These are phyloP conservation scores for Syzygium grande DNA, from an alignment of 345 rosid species.

Conservation along the genomic window DNA sequence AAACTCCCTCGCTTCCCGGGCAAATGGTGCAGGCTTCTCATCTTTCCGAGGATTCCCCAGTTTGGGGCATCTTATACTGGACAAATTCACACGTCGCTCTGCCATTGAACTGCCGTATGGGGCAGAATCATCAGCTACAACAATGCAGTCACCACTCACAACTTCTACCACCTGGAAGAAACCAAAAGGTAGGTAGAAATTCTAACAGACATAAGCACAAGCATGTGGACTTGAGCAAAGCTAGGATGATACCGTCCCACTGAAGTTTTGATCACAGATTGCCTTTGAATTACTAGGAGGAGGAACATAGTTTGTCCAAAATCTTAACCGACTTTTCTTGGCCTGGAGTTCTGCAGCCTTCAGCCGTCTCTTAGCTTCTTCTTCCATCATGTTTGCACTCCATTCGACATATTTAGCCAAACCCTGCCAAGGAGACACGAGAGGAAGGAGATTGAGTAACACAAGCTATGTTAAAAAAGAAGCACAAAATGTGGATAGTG, in stretches of 20 bases:
- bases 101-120: constrained; percentile 80
- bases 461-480: background rate
- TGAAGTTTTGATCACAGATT: constrained; percentile 82
- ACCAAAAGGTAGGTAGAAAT: background rate
- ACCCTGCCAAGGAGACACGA: constrained; percentile 38
- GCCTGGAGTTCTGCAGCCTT: constrained; percentile 89
- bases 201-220: background rate
- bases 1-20: constrained; percentile 89
- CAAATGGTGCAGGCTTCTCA: constrained; percentile 88
- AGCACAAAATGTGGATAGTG: background rate
- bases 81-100: constrained; percentile 83
- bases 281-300: constrained; percentile 82
- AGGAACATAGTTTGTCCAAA: constrained; percentile 87
- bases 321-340: constrained; percentile 65
- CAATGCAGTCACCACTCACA: constrained; percentile 91
- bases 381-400: constrained; percentile 99
- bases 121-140: constrained; percentile 86
- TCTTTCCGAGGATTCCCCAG: constrained; percentile 84
- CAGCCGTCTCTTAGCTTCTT: constrained; percentile 64
- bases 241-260: constrained; percentile 57
- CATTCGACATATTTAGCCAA: constrained; percentile 95
- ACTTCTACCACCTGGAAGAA: constrained; percentile 79
- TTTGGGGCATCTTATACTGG: constrained; percentile 91
- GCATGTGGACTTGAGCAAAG: background rate
- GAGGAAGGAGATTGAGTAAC: background rate